A percentile compares a stretch with the other conserved stretches of the same genome.
Conservation (phyloP, 352 stramenopile species). For the Phytophthora kernoviae region DNA sequence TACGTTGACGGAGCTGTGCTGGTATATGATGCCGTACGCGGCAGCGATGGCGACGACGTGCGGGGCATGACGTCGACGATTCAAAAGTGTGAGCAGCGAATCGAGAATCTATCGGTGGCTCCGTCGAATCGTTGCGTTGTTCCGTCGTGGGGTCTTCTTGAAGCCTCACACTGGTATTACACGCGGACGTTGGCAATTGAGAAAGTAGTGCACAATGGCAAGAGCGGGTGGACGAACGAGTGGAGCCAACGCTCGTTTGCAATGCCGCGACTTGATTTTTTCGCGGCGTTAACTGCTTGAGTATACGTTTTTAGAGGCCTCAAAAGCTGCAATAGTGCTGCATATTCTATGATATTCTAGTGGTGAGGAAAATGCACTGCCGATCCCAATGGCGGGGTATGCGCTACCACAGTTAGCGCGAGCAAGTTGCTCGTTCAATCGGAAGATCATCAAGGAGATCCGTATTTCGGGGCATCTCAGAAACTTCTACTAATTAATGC, state of each 20-base stretch:
- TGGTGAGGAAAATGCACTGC: background rate
- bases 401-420: constrained; percentile 11
- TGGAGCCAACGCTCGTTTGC: constrained; percentile 6
- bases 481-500: background rate
- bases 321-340: background rate
- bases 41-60: constrained; percentile 28
- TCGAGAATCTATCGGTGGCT: background rate
- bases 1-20: constrained; percentile 31
- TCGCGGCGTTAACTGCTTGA: constrained; percentile 12
- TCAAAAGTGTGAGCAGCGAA: constrained; percentile 25
- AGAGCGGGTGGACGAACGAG: constrained; percentile 8
- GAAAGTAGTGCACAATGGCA: constrained; percentile 15
- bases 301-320: constrained; percentile 20
- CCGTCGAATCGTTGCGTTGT: constrained; percentile 12
- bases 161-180: constrained; percentile 11
- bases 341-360: background rate
- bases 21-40: constrained; percentile 20
- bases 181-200: constrained; percentile 19
- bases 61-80: constrained; percentile 32
- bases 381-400: constrained; percentile 11
- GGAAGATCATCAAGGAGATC: constrained; percentile 29
- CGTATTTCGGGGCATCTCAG: constrained; percentile 26
- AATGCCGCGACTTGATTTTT: constrained; percentile 31
- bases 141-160: constrained; percentile 19
- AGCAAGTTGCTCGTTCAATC: constrained; percentile 22